phyloP scores from a whole-genome alignment of 257 asterid species.

The Fraxinus excelsior region DNA sequence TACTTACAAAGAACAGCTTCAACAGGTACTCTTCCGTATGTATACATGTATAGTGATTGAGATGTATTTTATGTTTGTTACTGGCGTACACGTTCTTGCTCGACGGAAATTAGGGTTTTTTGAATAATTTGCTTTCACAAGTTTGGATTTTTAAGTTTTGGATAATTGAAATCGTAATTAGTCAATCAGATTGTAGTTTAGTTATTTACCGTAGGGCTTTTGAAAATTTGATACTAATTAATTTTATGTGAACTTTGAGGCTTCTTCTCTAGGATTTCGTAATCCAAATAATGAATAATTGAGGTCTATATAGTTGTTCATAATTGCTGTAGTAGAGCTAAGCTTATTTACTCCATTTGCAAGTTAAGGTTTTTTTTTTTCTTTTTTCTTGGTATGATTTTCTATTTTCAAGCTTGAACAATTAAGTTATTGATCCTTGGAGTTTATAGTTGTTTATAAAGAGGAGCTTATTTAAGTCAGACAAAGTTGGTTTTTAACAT shows the following conservation, averaged over 20 bases:
- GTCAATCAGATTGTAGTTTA: neutral
- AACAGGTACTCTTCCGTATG: slow-evolving; percentile 53
- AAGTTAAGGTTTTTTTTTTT: no score
- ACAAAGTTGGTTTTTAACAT: neutral
- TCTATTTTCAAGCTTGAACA: neutral
- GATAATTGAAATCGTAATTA: neutral
- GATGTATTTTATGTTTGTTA: neutral
- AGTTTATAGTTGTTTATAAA: neutral
- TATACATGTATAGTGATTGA: neutral
- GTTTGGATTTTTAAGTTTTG: neutral
- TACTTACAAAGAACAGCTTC: slow-evolving; percentile 89
- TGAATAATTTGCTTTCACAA: neutral
- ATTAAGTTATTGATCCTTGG: neutral
- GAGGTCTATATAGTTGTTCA: neutral
- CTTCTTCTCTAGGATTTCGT: neutral
- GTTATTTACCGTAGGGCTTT: neutral
- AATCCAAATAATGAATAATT: neutral
- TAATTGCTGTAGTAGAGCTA: neutral
- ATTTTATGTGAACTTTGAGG: neutral
- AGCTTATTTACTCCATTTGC: neutral
- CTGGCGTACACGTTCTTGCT: neutral
- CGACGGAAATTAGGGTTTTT: neutral
- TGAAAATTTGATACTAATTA: neutral
- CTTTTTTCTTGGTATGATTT: neutral
- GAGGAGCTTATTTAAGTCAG: neutral